phyloP scores from a whole-genome alignment of 768 basidiomycete genomes.

The Myochromella boudieri region DNA sequence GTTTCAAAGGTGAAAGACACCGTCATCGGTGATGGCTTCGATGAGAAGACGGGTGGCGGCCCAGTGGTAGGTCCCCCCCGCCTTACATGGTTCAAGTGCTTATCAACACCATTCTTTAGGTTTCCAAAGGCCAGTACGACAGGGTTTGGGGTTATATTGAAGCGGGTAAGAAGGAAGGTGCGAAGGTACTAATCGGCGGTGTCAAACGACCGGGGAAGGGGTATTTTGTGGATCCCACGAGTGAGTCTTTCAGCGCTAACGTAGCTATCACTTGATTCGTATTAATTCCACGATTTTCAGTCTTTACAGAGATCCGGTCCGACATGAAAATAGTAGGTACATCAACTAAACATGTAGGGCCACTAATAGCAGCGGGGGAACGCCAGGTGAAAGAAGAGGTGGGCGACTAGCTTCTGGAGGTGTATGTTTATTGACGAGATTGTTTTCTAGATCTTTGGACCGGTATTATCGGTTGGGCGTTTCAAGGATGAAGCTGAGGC shows the following conservation, averaged over 20 bases:
- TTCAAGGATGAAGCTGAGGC: conserved; percentile 90
- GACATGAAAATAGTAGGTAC: conserved; percentile 82
- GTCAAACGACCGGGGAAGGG: conserved; percentile 74
- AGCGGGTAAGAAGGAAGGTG: conserved; percentile 80
- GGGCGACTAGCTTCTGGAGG: conserved; percentile 13
- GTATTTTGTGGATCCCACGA: conserved; percentile 88
- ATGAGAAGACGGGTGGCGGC: conserved; percentile 72
- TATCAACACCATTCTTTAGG: conserved; percentile 35
- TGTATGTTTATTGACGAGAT: too few relatives aligned
- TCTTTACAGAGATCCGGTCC: conserved; percentile 77
- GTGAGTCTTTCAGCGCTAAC: conserved; percentile 42
- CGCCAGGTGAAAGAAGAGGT: conserved; percentile 71
- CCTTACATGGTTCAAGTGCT: conserved; percentile 3
- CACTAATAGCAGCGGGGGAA: conserved; percentile 2
- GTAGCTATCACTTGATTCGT: not conserved
- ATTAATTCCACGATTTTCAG: conserved; percentile 33
- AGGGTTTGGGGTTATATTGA: conserved; percentile 89
- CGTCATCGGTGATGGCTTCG: conserved; percentile 80
- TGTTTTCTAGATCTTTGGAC: conserved; percentile 93
- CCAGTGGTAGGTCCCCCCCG: conserved; percentile 62
- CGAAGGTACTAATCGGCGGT: conserved; percentile 78
- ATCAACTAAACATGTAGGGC: not conserved
- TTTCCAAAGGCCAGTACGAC: conserved; percentile 84
- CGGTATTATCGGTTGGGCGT: conserved; percentile 79
- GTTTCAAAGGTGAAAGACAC: conserved; percentile 66